Conservation (phyloP, 345 rosid genomes). For the Dimocarpus longan region DNA sequence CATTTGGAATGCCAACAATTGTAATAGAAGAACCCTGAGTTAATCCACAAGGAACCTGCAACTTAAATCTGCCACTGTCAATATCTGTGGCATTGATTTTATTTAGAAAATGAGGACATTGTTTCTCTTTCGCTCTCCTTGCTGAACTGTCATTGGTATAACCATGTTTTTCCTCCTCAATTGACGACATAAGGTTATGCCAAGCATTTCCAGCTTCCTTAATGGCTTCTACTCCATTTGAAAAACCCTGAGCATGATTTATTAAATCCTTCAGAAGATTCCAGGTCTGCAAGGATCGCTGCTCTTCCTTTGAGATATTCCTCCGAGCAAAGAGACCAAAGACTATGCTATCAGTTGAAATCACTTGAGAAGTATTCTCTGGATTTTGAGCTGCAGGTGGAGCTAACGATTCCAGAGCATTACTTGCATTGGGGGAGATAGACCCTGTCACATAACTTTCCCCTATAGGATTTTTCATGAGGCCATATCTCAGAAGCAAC, state of each 20-base stretch:
- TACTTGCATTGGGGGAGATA: constrained; percentile 53
- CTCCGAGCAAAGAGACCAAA: constrained; percentile 55
- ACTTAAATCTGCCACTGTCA: constrained; percentile 45
- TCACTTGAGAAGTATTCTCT: constrained; percentile 55
- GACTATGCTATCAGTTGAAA: constrained; percentile 56
- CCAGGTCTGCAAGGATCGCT: constrained; percentile 75
- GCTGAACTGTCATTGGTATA: constrained; percentile 50
- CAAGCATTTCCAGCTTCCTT: constrained; percentile 92
- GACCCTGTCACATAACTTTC: constrained; percentile 52
- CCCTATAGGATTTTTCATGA: constrained; percentile 62
- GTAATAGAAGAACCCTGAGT: constrained; percentile 97
- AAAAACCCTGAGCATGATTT: constrained; percentile 64
- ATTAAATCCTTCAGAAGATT: constrained; percentile 58
- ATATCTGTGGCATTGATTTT: constrained; percentile 74
- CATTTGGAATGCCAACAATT: constrained; percentile 82
- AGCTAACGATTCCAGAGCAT: constrained; percentile 78
- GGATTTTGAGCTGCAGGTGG: constrained; percentile 61
- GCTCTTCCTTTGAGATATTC: constrained; percentile 70
- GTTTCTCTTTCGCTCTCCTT: constrained; percentile 55
- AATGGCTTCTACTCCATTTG: constrained; percentile 82
- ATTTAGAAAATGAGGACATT: constrained; percentile 87
- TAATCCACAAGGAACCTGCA: constrained; percentile 85
- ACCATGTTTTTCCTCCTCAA: constrained; percentile 62
- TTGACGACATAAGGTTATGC: constrained; percentile 71
- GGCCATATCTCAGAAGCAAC: constrained; percentile 64